phyloP scores from a whole-genome alignment of 768 basidiomycete species.

The Albatrellus ellisii region DNA sequence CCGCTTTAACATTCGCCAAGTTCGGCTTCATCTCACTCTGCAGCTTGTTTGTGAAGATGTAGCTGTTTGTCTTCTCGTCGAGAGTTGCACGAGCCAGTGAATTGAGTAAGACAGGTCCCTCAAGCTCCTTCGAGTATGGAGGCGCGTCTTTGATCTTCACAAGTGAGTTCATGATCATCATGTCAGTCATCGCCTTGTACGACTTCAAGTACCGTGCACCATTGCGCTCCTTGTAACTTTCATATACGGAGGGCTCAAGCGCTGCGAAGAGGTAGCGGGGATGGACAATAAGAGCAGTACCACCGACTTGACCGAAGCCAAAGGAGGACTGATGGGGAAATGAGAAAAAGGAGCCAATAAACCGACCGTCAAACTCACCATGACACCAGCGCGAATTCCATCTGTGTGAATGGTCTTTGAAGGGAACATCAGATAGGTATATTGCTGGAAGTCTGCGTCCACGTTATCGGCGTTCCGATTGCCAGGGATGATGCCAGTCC shows the following conservation, averaged over 20 bases:
- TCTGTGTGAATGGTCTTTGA: constrained; percentile 94
- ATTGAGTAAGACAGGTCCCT: constrained; percentile 80
- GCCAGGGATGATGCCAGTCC: constrained; percentile 80
- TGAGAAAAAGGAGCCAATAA: neutral
- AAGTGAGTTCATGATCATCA: constrained; percentile 88
- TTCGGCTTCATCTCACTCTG: constrained; percentile 38
- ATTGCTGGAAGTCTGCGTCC: constrained; percentile 84
- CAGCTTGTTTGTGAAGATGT: constrained; percentile 60
- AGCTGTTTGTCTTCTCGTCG: constrained; percentile 78
- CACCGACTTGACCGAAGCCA: constrained; percentile 98
- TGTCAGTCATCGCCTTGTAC: constrained; percentile 89
- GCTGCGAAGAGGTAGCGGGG: constrained; percentile 85
- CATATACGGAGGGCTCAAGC: constrained; percentile 65
- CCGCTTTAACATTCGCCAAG: constrained; percentile 50
- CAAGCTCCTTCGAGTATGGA: constrained; percentile 79
- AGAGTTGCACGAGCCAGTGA: constrained; percentile 77
- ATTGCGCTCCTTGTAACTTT: constrained; percentile 62
- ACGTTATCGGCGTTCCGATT: constrained; percentile 97
- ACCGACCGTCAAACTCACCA: constrained; percentile 38
- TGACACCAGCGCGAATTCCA: constrained; percentile 75
- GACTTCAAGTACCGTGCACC: constrained; percentile 51
- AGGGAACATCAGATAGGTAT: constrained; percentile 90
- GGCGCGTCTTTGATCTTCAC: constrained; percentile 93
- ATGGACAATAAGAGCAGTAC: constrained; percentile 77
- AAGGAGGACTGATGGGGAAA: constrained; percentile 61